Evolutionary conservation across 2,329 filamentous ascomycete species (phyloP).

Genomic region (Bipolaris sorokiniana): DNA sequence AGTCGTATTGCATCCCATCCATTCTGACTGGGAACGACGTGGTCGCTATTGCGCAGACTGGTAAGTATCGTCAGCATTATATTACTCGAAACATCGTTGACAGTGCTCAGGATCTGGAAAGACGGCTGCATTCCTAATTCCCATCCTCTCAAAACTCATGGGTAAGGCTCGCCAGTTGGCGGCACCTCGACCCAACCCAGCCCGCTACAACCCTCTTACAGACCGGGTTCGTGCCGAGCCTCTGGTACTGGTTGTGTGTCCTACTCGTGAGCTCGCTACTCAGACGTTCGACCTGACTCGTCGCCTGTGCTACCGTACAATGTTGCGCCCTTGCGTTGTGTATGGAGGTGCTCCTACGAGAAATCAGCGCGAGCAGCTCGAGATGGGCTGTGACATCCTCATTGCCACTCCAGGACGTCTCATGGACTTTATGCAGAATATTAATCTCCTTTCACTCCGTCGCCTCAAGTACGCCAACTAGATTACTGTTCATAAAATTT

Average conservation of each 20-base stretch:
- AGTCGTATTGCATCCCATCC: slow-evolving; percentile 82
- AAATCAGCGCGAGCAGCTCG: slow-evolving; percentile 74
- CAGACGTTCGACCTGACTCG: slow-evolving; percentile 96
- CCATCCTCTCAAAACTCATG: slow-evolving; percentile 89
- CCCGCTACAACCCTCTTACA: slow-evolving; percentile 58
- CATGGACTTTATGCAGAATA: slow-evolving; percentile 78
- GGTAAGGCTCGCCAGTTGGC: slow-evolving; percentile 91
- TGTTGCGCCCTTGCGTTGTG: slow-evolving; percentile 87
- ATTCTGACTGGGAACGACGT: slow-evolving; percentile 79
- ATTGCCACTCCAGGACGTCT: slow-evolving; percentile 88
- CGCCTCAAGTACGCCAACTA: slow-evolving; percentile 71
- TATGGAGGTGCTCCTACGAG: slow-evolving; percentile 82
- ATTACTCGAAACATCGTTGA: slow-evolving; percentile 9
- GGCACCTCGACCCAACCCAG: slow-evolving; percentile 73
- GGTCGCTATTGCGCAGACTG: slow-evolving; percentile 90
- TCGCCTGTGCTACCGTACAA: slow-evolving; percentile 90
- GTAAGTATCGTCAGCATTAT: slow-evolving; percentile 58
- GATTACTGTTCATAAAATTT: neutral
- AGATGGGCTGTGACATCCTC: slow-evolving; percentile 85
- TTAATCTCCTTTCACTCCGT: slow-evolving; percentile 70
- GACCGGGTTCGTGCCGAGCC: slow-evolving; percentile 77
- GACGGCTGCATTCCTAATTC: slow-evolving; percentile 90
- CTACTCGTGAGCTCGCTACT: slow-evolving; percentile 86
- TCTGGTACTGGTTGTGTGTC: slow-evolving; percentile 81
- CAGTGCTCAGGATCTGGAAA: slow-evolving; percentile 82